A percentile compares a stretch with the other conserved stretches of the same genome.
Conservation (phyloP, 148 eudicot species). For the Chenopodium album region DNA sequence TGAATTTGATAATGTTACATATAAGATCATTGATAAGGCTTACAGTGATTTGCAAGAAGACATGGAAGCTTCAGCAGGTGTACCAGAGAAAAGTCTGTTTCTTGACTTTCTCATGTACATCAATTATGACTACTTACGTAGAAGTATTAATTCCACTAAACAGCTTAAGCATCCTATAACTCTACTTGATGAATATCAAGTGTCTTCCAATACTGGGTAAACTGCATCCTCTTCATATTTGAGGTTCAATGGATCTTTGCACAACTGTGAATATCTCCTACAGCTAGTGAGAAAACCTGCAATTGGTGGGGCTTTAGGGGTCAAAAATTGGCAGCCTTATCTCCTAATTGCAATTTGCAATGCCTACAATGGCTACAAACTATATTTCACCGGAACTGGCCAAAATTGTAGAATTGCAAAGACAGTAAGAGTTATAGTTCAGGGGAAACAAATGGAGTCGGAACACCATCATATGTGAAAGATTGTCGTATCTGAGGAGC, state of each 20-base stretch:
- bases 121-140: constrained; percentile 60
- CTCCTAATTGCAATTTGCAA: neutral
- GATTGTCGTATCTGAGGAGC: neutral
- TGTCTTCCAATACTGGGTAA: constrained; percentile 19
- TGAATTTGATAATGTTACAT: constrained; percentile 65
- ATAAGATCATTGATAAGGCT: constrained; percentile 68
- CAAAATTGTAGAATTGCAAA: neutral
- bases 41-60: constrained; percentile 42
- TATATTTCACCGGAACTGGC: neutral
- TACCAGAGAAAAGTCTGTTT: constrained; percentile 66
- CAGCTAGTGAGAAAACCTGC: neutral
- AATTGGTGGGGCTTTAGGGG: neutral
- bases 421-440: neutral
- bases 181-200: constrained; percentile 10
- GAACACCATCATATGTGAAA: neutral
- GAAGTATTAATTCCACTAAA: constrained; percentile 31
- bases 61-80: constrained; percentile 31
- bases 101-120: constrained; percentile 85
- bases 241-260: constrained; percentile 9
- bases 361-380: neutral
- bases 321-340: constrained; percentile 9
- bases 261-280: constrained; percentile 11
- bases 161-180: constrained; percentile 19
- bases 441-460: neutral
- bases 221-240: neutral